phyloP scores from a whole-genome alignment of 2,329 filamentous ascomycete species.

The Blastomyces gilchristii region DNA sequence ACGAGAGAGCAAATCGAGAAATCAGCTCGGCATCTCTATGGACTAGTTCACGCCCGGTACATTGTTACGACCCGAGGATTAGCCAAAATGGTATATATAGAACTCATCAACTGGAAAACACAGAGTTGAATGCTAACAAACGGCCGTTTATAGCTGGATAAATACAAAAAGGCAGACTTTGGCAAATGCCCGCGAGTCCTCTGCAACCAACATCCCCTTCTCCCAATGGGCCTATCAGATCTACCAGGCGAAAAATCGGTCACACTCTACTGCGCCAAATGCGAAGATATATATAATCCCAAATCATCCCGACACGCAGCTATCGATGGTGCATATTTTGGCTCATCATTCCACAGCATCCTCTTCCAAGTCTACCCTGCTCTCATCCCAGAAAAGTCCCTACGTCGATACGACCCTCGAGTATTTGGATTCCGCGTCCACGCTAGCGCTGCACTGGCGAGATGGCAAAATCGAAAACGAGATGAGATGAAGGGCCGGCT shows the following conservation, averaged over 20 bases:
- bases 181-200: conserved; percentile 95
- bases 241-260: conserved; percentile 78
- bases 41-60: conserved; percentile 89
- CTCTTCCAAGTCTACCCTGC: conserved; percentile 96
- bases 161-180: conserved; percentile 97
- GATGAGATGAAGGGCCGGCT: conserved; percentile 75
- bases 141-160: conserved; percentile 61
- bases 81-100: conserved; percentile 73
- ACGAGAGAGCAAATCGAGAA: conserved; percentile 98
- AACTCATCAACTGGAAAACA: conserved; percentile 4
- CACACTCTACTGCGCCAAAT: conserved; percentile 93
- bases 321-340: conserved; percentile 97
- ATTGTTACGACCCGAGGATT: conserved; percentile 91
- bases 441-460: conserved; percentile 70
- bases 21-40: conserved; percentile 88
- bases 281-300: conserved; percentile 97
- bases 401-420: conserved; percentile 75
- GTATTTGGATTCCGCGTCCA: conserved; percentile 96
- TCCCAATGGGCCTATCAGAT: conserved; percentile 91
- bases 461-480: conserved; percentile 78
- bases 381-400: conserved; percentile 74
- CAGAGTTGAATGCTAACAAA: background rate
- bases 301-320: conserved; percentile 91
- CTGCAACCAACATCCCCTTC: conserved; percentile 83
- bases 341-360: conserved; percentile 97